Evolutionary conservation across 176 grass and related monocot species (phyloP), one percentile per base, ranked within the genome.

Genomic region (Elaeis guineensis): DNA sequence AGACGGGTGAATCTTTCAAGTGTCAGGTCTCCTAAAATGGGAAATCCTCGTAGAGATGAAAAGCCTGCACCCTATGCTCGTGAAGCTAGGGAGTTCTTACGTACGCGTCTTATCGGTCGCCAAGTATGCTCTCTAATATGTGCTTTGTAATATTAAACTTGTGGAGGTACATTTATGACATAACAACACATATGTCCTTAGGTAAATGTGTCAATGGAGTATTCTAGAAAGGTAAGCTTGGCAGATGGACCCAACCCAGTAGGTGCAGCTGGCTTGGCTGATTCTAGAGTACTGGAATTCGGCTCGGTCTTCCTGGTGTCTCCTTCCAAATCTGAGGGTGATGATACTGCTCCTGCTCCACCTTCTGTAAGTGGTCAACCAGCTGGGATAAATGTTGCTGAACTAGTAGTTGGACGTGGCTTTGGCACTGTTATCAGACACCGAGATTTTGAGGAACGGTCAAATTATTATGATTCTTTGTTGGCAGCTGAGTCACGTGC

Each of bases 141-240:
- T 25, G 48, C 51, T 39, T 5, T 59, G 20, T 35, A 9, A 35
- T 35, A 35, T 35, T 35, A 9, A 35, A 35, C 32, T 35, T 35
- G 8, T 35, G 32, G 32, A 11, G 32, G 32, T 35, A 35, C 32
- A 35, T 9, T 35, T 35, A 35, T 35, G 32, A 35, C 6, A 35
- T 35, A 35, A 35, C 24, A 29, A 20, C 63, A 54, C 69, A 20
- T 7, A 20, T 7, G 15, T 77, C 54, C 22, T 18, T 56, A 98
- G 93, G 93, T 92, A 22, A 80, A 76, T 21, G 93, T 98, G 62
- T 78, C 80, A 60, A 98, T 98, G 93, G 93, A 98, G 55, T 98
- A 98, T 39, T 89, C 93, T 72, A 77, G 93, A 71, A 98, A 86
- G 64, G 83, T 98, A 29, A 24, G 58, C 48, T 69, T 69, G 17